Percentiles rank a stretch among this genome's conserved stretches.
phyloP scores from a whole-genome alignment of 345 rosid species.

The Eucalyptus globulus region DNA sequence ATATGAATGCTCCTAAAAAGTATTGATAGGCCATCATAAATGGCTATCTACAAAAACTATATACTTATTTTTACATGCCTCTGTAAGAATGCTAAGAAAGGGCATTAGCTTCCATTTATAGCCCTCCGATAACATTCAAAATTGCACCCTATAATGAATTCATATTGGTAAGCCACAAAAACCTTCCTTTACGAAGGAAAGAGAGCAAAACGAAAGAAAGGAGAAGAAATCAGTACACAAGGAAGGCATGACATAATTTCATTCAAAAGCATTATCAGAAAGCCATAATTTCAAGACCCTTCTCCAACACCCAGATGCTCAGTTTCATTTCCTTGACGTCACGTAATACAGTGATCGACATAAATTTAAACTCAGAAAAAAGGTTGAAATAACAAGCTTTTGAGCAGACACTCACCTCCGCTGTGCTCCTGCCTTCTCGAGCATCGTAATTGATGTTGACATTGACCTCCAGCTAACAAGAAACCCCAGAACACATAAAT shows the following conservation, averaged over 20 bases:
- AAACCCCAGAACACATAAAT: neutral
- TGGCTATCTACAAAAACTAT: neutral
- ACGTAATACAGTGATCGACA: neutral
- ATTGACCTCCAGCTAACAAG: conserved; percentile 43
- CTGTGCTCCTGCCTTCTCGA: conserved; percentile 76
- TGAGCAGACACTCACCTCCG: conserved; percentile 33
- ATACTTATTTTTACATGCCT: neutral
- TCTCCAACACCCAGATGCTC: neutral
- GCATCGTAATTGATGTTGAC: conserved; percentile 56
- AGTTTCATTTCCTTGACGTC: neutral
- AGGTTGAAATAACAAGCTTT: neutral
- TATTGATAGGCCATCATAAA: neutral
- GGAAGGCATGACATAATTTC: neutral
- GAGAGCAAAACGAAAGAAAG: neutral
- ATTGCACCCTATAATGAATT: neutral
- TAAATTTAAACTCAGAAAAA: neutral
- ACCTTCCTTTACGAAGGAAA: neutral
- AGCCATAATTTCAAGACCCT: neutral
- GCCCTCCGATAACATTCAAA: neutral
- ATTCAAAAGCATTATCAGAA: neutral
- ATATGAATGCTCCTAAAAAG: neutral
- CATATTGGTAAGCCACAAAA: neutral
- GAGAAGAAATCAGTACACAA: neutral
- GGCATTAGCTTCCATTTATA: neutral
- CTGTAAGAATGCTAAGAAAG: neutral